Base-by-base conservation (phyloP, 768 basidiomycete species). In the Suillus weaverae region DNA sequence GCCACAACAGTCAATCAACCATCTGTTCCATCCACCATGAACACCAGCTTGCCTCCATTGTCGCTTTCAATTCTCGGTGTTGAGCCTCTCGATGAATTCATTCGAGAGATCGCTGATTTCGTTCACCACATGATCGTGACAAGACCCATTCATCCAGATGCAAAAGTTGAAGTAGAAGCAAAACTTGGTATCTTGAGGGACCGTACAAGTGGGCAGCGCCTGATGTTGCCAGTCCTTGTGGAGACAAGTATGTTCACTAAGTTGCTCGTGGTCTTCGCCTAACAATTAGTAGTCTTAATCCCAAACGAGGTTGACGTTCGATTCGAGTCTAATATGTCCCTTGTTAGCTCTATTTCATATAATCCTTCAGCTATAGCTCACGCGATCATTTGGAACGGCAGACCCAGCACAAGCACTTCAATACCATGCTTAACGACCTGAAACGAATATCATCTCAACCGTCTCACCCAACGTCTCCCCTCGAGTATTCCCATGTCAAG, bases 251-350 rank as follows among this genome's bases (percentile, higher is more conserved):
- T 76, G 89, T 86, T 59, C 33, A 51, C 61, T 60, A 43, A 22
- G 5, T 7, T 38, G 43, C 36, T 14, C 43, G 48, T 54, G 18
- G 9, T 56, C 54, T 41, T 55, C 50, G 43, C 22, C 50, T 70
- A 53, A 70, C 50, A 44, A 33, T 36, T 13, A 46, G 44, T 72
- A 97, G 95, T 96, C 66, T 78, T 97, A 6, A 68, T 77, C 5
- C 88, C 90, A 10, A 85, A 89, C 60, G 78, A 74, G 39, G 66
- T 85, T 4, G 88, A 92, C 59, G 73, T 88, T 62, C 87, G 88
- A 14, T 98, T 98, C 75, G 92, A 95, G 75, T 91, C 94, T 66
- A 95, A 97, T 73, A 98, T 99, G 96, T 85, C 92, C 50, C 78
- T 83, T 67, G 94, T 97, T 73, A 72, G 90, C 56, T 51, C 46